A percentile compares a stretch with the other conserved stretches of the same genome.
Evolutionary conservation across 1,284 basidiomycete species (phyloP).

Genomic region (Trametes pubescens): DNA sequence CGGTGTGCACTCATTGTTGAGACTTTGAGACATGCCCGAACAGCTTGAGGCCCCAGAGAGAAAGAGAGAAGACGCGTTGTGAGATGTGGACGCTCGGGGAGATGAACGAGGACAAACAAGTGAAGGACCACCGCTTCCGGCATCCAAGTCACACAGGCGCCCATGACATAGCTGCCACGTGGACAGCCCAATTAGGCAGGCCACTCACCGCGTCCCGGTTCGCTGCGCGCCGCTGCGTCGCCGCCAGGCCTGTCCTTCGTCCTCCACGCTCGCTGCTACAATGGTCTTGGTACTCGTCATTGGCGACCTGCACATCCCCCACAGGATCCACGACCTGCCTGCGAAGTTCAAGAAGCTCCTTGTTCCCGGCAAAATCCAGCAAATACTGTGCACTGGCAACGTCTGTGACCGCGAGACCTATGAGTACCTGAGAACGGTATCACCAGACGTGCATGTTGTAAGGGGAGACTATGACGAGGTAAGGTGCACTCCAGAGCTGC

Average conservation of each 20-base stretch:
- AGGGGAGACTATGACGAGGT: conserved; percentile 97
- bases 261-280: conserved; percentile 18
- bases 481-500: conserved; percentile 29
- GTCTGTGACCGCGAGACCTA: conserved; percentile 97
- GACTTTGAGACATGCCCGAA: conserved; percentile 68
- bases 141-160: conserved; percentile 27
- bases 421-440: conserved; percentile 96
- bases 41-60: background rate
- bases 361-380: conserved; percentile 97
- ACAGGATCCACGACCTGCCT: conserved; percentile 89
- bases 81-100: conserved; percentile 7
- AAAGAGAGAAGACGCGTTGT: background rate
- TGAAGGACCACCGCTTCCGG: conserved; percentile 13
- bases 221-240: conserved; percentile 5
- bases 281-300: conserved; percentile 93
- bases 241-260: conserved; percentile 11
- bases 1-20: conserved; percentile 86
- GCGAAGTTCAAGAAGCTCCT: conserved; percentile 97
- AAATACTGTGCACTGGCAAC: conserved; percentile 98
- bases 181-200: conserved; percentile 5
- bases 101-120: conserved; percentile 23
- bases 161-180: conserved; percentile 31
- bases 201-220: background rate
- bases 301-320: conserved; percentile 94
- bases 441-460: conserved; percentile 94